Base-by-base conservation (phyloP, 768 basidiomycete species). In the Hygrocybe coccinea region DNA sequence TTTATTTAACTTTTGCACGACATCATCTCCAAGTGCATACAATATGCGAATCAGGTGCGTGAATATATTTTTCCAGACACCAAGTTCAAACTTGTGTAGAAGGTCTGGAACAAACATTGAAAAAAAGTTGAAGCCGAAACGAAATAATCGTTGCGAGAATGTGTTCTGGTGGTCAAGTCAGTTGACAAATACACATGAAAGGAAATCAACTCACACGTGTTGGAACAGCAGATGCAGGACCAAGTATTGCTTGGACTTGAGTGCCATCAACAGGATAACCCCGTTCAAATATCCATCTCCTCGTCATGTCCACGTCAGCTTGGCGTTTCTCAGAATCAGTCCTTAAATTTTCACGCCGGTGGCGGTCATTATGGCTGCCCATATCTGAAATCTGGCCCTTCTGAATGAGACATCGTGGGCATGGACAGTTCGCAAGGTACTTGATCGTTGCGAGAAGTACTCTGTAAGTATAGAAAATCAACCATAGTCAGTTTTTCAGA, bases 21-120 rank as follows among this genome's bases (percentile, higher is more conserved):
- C 47, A 25, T 44, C 55, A 6, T 45, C 22, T 3, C 49, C 50
- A 19, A 39, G 33, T 14, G 57, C 50, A 39, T 65, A 52, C 2
- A 71, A 52, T 9, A 71, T 60, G 2, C 67, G 65, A 14, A 71
- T 51, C 2, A 71, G 56, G 54, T 71, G 71, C 1, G 57, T 58
- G 24, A 71, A 64, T 0, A 69, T 24, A 0, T 61, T 55, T 50
- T 69, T 70, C 67, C 67, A 70, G 3, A 66, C 68, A 34, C 71
- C 71, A 2, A 70, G 61, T 50, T 71, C 70, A 59, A 69, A 61
- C 52, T 72, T 70, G 56, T 72, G 71, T 52, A 72, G 38, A n/a
- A 69, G 51, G 44, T 71, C 71, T 0, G 60, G 56, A 1, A 63
- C 61, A 38, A 68, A 54, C 50, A 69, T 60, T 5, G 50, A n/a